Evolutionary conservation across 2,329 filamentous ascomycete genomes (phyloP), one percentile per base, ranked within the genome.

Genomic region (Fusarium tuaranense): DNA sequence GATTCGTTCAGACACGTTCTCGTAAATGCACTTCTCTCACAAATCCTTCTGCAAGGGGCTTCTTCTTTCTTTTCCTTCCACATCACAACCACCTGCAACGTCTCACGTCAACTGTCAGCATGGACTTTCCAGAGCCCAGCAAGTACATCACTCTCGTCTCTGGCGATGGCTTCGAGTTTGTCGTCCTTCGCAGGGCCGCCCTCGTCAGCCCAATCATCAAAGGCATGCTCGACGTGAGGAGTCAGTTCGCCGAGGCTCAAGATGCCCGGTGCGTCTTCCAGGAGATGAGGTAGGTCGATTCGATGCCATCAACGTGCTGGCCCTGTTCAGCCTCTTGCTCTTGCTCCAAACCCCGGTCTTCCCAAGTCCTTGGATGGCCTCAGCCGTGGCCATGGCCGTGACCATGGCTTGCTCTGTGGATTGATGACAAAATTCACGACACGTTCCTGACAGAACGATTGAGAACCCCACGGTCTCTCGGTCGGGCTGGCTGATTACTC

Each of bases 141-240:
- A 91, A 94, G 79, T 95, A 95, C 82, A 89, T 95, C 74, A 95
- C 94, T 7, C 89, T 96, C 63, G 88, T 95, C 48, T 95, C 93
- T 1, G 88, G 87, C 75, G 94, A 96, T 82, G 92, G 90, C 77
- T 95, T 91, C 81, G 93, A 95, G 84, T 95, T 94, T 81, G 90
- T 94, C 73, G 88, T 95, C 62, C 86, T 93, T 65, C 91, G 93
- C 64, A 92, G 93, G 60, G 92, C 93, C 4, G 91, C 93, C 69
- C 86, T 90, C 78, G 86, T 93, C 79, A 93, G 92, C 76, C 91
- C 91, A 38, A 89, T 92, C 68, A 92, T 96, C 84, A 93, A 91
- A 84, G 88, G 91, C 81, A 95, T 94, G 89, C 85, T 96, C 69
- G 92, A 94, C 78, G 89, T 91, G 18, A 87, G 88, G 76, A 92